Evolutionary conservation across 2,329 filamentous ascomycete species (phyloP), one percentile per base, ranked within the genome.

Genomic region (Helminthosporium solani): DNA sequence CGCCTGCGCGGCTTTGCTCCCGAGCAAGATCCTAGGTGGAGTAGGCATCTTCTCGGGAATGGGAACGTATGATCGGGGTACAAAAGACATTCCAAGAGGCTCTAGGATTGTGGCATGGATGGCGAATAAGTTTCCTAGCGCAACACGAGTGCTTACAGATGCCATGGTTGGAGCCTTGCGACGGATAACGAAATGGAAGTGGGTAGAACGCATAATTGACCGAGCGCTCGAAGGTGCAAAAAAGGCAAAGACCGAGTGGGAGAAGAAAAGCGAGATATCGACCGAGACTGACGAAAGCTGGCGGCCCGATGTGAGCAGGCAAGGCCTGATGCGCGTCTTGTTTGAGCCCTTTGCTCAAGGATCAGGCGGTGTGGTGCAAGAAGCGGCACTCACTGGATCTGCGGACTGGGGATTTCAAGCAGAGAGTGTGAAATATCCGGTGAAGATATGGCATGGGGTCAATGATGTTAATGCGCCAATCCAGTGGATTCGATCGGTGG

Each of bases 381-480:
- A 43, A 31, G 41, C 41, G 20, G 41, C 33, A 16, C 5, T 31
- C 14, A 33, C 30, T 20, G 41, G 35, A 2, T 43, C 41, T 18
- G 30, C 30, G 18, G 20, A 27, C 16, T 43, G 41, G 41, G 41
- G 41, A 2, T 37, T 43, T 33, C 19, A 21, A 15, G 14, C 39
- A 15, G 42, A 44, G 14, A 34, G 33, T n/a, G 28, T 44, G 2
- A 15, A 18, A 5, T 33, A 39, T 27, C 27, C 35, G 28, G 42
- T 44, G 2, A 44, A 33, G 27, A 44, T 39, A 11, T 44, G 42
- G 42, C 42, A 43, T 33, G 41, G 33, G 9, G 8, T n/a, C n/a
- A 43, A 37, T 23, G 41, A 43, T 31, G n/a, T 28, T 1, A 37
- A 43, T 43, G 41, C 33, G 23, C 23, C 41, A 6, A 43, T 43